A percentile compares a stretch with the other conserved stretches of the same genome.
Conservation (phyloP, 169 alveolate species). For the Pseudocohnilembus persalinus region DNA sequence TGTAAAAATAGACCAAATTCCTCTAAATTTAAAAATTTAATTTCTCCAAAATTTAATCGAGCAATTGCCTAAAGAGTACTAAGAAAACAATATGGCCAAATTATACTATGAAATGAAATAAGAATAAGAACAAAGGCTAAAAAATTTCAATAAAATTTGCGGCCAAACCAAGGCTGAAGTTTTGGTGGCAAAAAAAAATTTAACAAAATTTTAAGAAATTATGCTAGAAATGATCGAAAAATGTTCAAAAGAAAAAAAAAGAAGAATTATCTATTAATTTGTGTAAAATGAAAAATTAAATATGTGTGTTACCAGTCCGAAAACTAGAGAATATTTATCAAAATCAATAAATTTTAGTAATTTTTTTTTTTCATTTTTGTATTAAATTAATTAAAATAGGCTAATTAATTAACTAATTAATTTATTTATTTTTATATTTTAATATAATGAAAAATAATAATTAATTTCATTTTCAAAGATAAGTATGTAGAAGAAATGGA, state of each 20-base stretch:
- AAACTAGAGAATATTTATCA: conserved; percentile 24
- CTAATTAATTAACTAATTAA: too few relatives aligned
- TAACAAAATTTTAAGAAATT: conserved; percentile 13
- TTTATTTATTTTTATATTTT: too few relatives aligned
- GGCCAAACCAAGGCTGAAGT: conserved; percentile 13
- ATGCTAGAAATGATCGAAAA: conserved; percentile 21
- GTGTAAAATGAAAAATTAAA: conserved; percentile 12
- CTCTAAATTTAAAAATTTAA: conserved; percentile 4
- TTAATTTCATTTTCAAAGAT: too few relatives aligned
- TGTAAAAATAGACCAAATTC: conserved; percentile 8
- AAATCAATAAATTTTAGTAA: too few relatives aligned
- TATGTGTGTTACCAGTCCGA: conserved; percentile 31
- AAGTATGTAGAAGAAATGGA: background rate
- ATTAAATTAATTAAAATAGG: background rate
- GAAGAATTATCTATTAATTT: conserved; percentile 31
- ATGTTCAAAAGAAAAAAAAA: conserved; percentile 18
- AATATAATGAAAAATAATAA: too few relatives aligned
- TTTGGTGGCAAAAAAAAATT: conserved; percentile 20
- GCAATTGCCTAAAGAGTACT: background rate
- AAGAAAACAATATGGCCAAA: conserved; percentile 14
- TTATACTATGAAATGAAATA: conserved; percentile 2
- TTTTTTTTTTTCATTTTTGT: background rate
- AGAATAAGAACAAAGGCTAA: conserved; percentile 21
- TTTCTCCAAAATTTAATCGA: background rate
- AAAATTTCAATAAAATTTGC: background rate